Evolutionary conservation across 1,139 yeast species (phyloP).

Genomic region (Yamadazyma blattariae): DNA sequence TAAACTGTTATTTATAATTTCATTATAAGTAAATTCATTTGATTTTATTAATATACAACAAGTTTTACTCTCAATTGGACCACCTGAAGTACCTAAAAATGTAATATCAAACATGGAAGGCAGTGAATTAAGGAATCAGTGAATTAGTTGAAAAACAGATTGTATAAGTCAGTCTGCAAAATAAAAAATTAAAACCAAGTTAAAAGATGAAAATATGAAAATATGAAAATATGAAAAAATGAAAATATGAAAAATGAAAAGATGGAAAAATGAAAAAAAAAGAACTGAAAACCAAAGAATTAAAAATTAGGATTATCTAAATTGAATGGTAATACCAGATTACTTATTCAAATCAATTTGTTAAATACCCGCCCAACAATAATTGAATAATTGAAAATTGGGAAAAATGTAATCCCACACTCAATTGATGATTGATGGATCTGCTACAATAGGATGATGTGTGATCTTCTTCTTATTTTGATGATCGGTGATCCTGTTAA

Average conservation of each 20-base stretch:
- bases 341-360: too few relatives aligned
- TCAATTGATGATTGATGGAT: too few relatives aligned
- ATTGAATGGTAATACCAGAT: not conserved
- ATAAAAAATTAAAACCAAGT: too few relatives aligned
- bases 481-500: too few relatives aligned
- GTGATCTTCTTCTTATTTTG: too few relatives aligned
- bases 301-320: not conserved
- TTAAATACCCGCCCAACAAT: too few relatives aligned
- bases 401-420: too few relatives aligned
- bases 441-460: too few relatives aligned
- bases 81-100: constrained; percentile 74
- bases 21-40: constrained; percentile 31
- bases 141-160: not conserved
- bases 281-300: not conserved
- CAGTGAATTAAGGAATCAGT: not conserved
- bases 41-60: constrained; percentile 70
- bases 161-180: too few relatives aligned
- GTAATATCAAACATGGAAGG: constrained; percentile 38
- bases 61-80: constrained; percentile 67
- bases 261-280: not conserved
- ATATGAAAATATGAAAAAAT: not conserved
- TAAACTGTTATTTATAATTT: constrained; percentile 25
- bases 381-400: too few relatives aligned
- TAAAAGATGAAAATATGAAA: too few relatives aligned
- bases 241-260: not conserved